Evolutionary conservation across 2,329 filamentous ascomycete genomes (phyloP), one percentile per base, ranked within the genome.

Genomic region (Monilinia laxa): DNA sequence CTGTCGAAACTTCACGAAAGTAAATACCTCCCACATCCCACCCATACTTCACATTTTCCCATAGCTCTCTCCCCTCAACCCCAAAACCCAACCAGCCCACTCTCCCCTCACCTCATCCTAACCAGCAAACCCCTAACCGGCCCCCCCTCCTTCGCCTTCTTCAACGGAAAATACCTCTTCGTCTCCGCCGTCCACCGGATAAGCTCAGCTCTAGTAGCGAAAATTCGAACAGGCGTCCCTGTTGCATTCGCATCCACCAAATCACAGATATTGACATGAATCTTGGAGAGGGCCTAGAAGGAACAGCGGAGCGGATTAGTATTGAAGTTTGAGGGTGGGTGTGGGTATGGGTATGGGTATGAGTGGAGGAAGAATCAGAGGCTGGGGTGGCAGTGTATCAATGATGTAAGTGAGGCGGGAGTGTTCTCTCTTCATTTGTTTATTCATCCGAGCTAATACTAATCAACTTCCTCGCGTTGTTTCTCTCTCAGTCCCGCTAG

Each of bases 231-330:
- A 4, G 10, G 9, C 1, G 1, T 16, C 3, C 35, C 35, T 1
- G 14, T 11, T 38, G 3, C 1, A 31, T 28, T 40, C 1, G 40
- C 20, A 11, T 28, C 38, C 12, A 64, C 12, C 4, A 57, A 16
- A 3, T 57, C 38, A 11, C 35, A 20, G 4, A 57, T 64, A 35
- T 64, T 64, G 28, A 64, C 62, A 38, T 49, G 38, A 25, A 57
- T 38, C 2, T 64, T 49, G 11, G 35, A 14, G 38, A 64, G 62
- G 1, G 38, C 52, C 62, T 64, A 45, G 28, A 23, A 35, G 31
- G 31, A 35, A 35, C 31, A 18, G 14, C 0, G 25, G 10, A 28
- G 1, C 16, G 55, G 20, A 2, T 56, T 42, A 56, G 54, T 18
- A 18, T 18, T 16, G 14, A 45, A 45, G 42, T 18, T 45, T 45